Evolutionary conservation across 495 filamentous ascomycete species (phyloP), one percentile per base, ranked within the genome.

Genomic region (Hyaloscypha finlandica): DNA sequence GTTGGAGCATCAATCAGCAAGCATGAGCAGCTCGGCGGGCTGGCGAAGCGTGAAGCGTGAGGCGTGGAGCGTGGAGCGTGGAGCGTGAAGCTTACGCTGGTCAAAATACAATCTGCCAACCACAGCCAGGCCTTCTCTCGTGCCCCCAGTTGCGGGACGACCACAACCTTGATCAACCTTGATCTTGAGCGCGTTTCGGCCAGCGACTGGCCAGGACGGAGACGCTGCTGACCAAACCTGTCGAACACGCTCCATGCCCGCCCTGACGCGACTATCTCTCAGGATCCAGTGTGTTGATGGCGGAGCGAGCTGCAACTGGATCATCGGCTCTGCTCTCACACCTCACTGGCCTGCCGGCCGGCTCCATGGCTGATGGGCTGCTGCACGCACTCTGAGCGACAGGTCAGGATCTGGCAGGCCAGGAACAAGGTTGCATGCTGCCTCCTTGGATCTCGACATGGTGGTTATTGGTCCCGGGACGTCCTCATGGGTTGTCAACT

Each of bases 341-440:
- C 14, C 12, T 29, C 32, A 42, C 33, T n/a, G 59, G 22, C 20
- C 11, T 6, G 16, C 35, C 42, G 9, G 9, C n/a, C 6, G 39
- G 59, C 35, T 51, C 31, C 12, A 35, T 35, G 33, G 35, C 59
- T 51, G 59, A 16, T 51, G 29, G 31, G 59, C 22, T 30, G 29
- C 37, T 63, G 60, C 60, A 63, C 60, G 42, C 42, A 53, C 60
- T 30, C 42, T 48, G 12, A 32, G 30, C 20, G 45, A 52, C 42
- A 52, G 45, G 39, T 52, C 42, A 53, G 42, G 29, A 32, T 32
- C 37, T 52, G 42, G 11, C 60, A 63, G 39, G 60, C 60, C 60
- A 63, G 60, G 60, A 63, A 63, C 60, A 63, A 63, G 60, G 60
- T 52, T 52, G 16, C n/a, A 42, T 42, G 22, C 37, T 25, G 29